phyloP scores from a whole-genome alignment of 164 flowering plant species.

The Litsea cubeba region DNA sequence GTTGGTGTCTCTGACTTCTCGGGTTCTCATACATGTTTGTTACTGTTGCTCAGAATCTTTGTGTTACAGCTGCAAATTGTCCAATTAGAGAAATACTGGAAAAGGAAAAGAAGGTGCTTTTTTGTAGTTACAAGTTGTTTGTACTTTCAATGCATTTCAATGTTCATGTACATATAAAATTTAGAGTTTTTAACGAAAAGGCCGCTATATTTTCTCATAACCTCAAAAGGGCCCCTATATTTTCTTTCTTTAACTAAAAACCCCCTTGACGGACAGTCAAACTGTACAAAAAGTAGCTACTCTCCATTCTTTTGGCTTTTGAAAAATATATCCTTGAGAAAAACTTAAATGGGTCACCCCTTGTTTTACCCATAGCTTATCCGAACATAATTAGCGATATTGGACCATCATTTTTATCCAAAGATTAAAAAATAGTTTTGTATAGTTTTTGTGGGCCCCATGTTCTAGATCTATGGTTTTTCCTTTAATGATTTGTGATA shows the following conservation, averaged over 20 bases:
- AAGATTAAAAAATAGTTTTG: no score
- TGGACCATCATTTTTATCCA: no score
- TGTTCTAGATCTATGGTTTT: no score
- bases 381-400: no score
- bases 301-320: not conserved
- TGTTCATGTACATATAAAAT: no score
- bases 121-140: not conserved
- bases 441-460: no score
- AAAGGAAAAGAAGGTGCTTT: conserved; percentile 75
- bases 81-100: conserved; percentile 87
- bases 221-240: no score
- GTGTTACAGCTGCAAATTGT: conserved; percentile 92
- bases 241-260: not conserved
- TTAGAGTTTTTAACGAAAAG: no score
- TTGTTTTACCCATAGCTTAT: no score
- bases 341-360: not conserved
- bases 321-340: not conserved
- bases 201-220: not conserved
- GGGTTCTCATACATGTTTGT: not conserved
- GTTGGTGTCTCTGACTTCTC: not conserved
- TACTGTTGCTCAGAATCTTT: conserved; percentile 61
- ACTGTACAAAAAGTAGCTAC: not conserved
- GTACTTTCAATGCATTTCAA: not conserved
- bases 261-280: not conserved
- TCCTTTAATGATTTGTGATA: no score